These are phyloP conservation scores for Phlebiopsis flavidoalba DNA, from an alignment of 768 basidiomycete genomes.

Conservation along the genomic window DNA sequence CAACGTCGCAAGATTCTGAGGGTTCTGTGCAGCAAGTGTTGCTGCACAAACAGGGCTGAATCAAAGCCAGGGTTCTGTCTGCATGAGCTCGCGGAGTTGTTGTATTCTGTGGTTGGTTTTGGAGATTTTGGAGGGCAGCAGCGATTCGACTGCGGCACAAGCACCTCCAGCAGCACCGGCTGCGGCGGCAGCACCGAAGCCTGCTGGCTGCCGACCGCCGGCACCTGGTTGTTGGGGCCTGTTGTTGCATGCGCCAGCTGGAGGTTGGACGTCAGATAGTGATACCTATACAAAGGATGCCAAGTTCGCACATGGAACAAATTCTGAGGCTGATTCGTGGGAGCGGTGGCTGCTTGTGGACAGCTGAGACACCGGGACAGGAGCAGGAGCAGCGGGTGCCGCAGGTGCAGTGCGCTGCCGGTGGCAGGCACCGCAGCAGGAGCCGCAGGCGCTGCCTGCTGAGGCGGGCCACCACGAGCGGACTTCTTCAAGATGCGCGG, in stretches of 20 bases:
- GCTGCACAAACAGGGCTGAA: slow-evolving; percentile 83
- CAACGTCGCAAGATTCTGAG: slow-evolving; percentile 61
- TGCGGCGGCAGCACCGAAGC: slow-evolving; percentile 20
- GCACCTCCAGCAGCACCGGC: slow-evolving; percentile 30
- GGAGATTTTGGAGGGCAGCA: slow-evolving; percentile 33
- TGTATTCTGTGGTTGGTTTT: slow-evolving; percentile 60
- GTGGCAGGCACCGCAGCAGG: slow-evolving; percentile 30
- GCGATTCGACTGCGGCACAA: slow-evolving; percentile 38
- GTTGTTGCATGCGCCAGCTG: slow-evolving; percentile 70
- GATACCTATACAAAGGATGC: background rate
- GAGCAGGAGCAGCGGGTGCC: slow-evolving; percentile 31
- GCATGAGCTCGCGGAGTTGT: slow-evolving; percentile 67
- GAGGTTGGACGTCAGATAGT: background rate
- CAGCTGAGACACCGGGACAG: slow-evolving; percentile 7
- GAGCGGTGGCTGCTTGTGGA: slow-evolving; percentile 28
- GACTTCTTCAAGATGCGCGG: slow-evolving; percentile 60
- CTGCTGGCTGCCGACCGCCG: slow-evolving; percentile 29
- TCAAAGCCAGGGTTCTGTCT: slow-evolving; percentile 70
- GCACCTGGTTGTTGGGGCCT: slow-evolving; percentile 30
- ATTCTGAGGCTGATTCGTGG: slow-evolving; percentile 53
- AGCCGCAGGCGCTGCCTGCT: slow-evolving; percentile 26
- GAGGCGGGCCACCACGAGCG: slow-evolving; percentile 29
- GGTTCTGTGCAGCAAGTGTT: slow-evolving; percentile 72
- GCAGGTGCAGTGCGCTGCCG: slow-evolving; percentile 10
- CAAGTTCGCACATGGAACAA: slow-evolving; percentile 64